Percentiles rank a stretch among this genome's conserved stretches.
Evolutionary conservation across 2,329 filamentous ascomycete species (phyloP).

Genomic region (Colletotrichum sp.): DNA sequence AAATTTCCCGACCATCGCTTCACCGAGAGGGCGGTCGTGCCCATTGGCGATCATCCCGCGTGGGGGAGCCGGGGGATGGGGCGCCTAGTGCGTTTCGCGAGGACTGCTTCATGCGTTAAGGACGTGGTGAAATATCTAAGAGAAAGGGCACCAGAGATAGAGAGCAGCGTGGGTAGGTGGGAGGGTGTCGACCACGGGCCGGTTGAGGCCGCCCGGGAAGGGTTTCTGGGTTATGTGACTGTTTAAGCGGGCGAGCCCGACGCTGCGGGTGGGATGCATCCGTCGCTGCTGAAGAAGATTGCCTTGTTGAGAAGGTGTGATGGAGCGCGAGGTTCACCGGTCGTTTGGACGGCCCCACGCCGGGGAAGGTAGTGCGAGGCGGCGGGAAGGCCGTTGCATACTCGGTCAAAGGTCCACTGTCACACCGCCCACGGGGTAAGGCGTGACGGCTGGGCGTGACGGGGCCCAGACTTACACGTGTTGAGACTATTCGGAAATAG

Average conservation of each 20-base stretch:
- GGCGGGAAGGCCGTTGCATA: background rate
- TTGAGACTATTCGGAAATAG: background rate
- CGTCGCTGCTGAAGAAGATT: background rate
- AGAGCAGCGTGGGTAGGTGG: background rate
- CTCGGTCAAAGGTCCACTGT: background rate
- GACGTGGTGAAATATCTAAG: background rate
- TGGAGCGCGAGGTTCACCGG: background rate
- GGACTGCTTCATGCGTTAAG: background rate
- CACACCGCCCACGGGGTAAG: background rate
- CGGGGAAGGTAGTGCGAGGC: background rate
- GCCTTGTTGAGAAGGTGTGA: background rate
- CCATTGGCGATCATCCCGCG: constrained; percentile 5
- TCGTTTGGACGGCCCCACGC: background rate
- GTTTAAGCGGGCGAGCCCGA: background rate
- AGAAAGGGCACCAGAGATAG: background rate
- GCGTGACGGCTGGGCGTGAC: background rate
- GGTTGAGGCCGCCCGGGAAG: background rate
- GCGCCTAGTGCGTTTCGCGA: background rate
- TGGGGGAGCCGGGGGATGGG: background rate
- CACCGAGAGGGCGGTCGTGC: constrained; percentile 3
- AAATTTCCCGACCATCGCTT: background rate
- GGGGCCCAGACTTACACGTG: background rate
- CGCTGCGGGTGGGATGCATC: background rate
- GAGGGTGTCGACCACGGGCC: background rate
- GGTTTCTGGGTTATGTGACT: background rate